phyloP scores from a whole-genome alignment of 2,329 filamentous ascomycete species.

The Fusarium globosum region DNA sequence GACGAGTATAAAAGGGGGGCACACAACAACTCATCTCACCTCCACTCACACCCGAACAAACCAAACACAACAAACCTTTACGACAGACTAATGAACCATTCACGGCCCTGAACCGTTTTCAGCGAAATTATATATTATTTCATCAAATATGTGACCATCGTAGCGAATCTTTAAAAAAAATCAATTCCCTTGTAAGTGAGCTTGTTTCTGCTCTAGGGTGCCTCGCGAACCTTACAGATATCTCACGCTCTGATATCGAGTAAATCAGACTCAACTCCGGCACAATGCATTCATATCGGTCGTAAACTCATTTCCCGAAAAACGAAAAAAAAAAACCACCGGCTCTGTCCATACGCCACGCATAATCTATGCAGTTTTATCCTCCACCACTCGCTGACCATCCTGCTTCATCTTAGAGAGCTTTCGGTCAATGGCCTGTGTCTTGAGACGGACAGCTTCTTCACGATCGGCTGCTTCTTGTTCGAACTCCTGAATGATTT shows the following conservation, averaged over 20 bases:
- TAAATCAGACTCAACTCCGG: slow-evolving; percentile 40
- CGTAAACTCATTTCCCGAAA: slow-evolving; percentile 31
- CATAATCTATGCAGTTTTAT: slow-evolving; percentile 44
- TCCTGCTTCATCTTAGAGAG: slow-evolving; percentile 66
- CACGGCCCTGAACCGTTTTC: slow-evolving; percentile 29
- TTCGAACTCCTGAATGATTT: slow-evolving; percentile 63
- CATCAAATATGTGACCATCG: slow-evolving; percentile 26
- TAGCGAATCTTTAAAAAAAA: slow-evolving; percentile 21
- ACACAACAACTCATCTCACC: neutral
- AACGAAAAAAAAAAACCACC: slow-evolving; percentile 5
- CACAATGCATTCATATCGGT: slow-evolving; percentile 45
- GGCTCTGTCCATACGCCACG: neutral
- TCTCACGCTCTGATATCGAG: slow-evolving; percentile 26
- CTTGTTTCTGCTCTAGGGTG: slow-evolving; percentile 20
- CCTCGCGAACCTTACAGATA: slow-evolving; percentile 29
- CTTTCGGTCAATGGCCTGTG: slow-evolving; percentile 65
- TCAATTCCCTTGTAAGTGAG: slow-evolving; percentile 18
- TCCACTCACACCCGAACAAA: neutral
- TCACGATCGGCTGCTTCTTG: slow-evolving; percentile 65
- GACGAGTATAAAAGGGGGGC: slow-evolving; percentile 54
- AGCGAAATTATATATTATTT: slow-evolving; percentile 11
- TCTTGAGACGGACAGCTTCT: slow-evolving; percentile 63
- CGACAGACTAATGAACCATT: slow-evolving; percentile 37
- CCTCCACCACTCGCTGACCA: slow-evolving; percentile 66
- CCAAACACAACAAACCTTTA: slow-evolving; percentile 9